A percentile compares a stretch with the other conserved stretches of the same genome.
These are phyloP conservation scores for Thelonectria discophora DNA, from an alignment of 2,329 filamentous ascomycete species.

Conservation along the genomic window DNA sequence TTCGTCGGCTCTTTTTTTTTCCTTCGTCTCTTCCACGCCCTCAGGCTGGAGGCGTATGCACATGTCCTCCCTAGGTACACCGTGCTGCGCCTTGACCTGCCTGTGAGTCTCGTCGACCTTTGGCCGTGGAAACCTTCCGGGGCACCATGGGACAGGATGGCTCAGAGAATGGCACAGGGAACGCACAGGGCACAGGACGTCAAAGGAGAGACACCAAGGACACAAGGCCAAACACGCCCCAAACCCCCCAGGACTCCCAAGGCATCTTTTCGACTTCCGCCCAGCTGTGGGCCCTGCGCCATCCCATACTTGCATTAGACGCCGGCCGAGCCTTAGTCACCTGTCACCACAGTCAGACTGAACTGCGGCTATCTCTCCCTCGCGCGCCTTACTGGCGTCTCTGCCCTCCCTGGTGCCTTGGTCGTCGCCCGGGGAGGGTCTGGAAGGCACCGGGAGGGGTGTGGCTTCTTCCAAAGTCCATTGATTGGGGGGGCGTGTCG, in stretches of 20 bases:
- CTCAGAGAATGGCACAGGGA: slow-evolving; percentile 4
- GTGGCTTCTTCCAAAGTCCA: slow-evolving; percentile 25
- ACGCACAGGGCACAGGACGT: slow-evolving; percentile 31
- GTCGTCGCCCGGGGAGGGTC: slow-evolving; percentile 32
- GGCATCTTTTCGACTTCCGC: slow-evolving; percentile 40
- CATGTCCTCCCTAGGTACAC: background rate
- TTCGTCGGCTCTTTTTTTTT: too few relatives aligned
- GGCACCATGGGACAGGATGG: slow-evolving; percentile 30
- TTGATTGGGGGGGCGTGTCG: slow-evolving; percentile 32
- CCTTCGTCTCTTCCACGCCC: too few relatives aligned
- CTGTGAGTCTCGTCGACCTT: slow-evolving; percentile 13
- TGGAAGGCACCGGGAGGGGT: slow-evolving; percentile 16
- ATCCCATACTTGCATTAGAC: slow-evolving; percentile 44
- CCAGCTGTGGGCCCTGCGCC: slow-evolving; percentile 36
- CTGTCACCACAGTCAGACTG: slow-evolving; percentile 46
- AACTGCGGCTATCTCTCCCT: slow-evolving; percentile 42
- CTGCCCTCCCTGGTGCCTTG: slow-evolving; percentile 45
- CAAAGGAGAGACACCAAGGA: slow-evolving; percentile 14
- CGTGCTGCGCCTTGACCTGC: slow-evolving; percentile 42
- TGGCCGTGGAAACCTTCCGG: slow-evolving; percentile 33
- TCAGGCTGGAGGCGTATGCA: too few relatives aligned
- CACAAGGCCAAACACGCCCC: slow-evolving; percentile 34
- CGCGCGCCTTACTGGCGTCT: slow-evolving; percentile 41
- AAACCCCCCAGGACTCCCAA: slow-evolving; percentile 42
- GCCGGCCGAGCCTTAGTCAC: slow-evolving; percentile 42